Percentiles rank a stretch among this genome's conserved stretches.
phyloP scores from a whole-genome alignment of 805 yeast genomes.

The Metschnikowia rubicola region DNA sequence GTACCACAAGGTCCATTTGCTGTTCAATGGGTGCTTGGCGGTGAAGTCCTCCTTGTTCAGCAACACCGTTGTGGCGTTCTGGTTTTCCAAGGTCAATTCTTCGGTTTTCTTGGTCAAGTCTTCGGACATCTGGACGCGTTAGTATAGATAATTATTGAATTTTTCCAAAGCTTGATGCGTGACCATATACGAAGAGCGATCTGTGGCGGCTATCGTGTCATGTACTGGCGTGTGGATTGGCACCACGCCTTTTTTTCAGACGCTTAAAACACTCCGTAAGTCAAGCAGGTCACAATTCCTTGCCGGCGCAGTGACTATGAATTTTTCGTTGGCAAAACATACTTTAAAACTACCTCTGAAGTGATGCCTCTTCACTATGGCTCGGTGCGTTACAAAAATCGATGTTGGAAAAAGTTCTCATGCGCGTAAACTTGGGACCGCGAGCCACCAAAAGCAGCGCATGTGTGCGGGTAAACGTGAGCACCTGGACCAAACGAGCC shows the following conservation, averaged over 20 bases:
- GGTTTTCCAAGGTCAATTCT: conserved; percentile 38
- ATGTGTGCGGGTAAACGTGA: conserved; percentile 13
- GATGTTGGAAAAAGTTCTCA: conserved; percentile 23
- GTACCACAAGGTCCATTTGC: conserved; percentile 96
- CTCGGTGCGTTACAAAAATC: conserved; percentile 15
- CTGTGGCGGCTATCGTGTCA: no score
- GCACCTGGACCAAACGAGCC: conserved; percentile 5
- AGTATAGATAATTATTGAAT: conserved; percentile 3
- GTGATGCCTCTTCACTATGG: conserved; percentile 3
- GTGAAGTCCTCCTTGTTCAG: conserved; percentile 61
- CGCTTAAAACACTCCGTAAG: no score
- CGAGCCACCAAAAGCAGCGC: background rate
- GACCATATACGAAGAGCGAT: no score
- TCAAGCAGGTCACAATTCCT: no score
- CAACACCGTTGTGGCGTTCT: conserved; percentile 45
- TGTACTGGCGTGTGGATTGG: no score
- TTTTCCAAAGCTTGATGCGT: no score
- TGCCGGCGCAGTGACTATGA: no score
- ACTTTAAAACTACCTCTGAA: conserved; percentile 12
- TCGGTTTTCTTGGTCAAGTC: conserved; percentile 44
- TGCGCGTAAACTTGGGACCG: conserved; percentile 21
- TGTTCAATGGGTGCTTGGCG: conserved; percentile 84
- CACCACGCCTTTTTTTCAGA: no score
- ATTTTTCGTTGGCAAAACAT: conserved; percentile 1
- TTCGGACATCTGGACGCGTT: conserved; percentile 36